Conservation (phyloP, 139 green algal genomes). For the Ettlia oleoabundans region DNA sequence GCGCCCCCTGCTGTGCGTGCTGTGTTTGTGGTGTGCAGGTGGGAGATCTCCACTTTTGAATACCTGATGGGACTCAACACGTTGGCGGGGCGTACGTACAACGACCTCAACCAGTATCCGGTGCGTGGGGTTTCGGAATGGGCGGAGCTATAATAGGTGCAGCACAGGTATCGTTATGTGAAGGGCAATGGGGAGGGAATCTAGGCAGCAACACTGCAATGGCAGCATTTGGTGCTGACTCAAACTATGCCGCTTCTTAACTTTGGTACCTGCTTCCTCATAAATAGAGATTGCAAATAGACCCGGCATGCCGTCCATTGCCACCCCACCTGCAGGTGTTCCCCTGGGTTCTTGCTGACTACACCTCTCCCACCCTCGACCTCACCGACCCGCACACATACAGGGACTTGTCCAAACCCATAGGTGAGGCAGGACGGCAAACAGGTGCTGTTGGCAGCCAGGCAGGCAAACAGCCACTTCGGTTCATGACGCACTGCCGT, state of each 20-base stretch:
- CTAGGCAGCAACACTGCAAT: too few relatives aligned
- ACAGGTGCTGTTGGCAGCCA: too few relatives aligned
- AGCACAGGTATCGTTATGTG: neutral
- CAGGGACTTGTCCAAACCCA: slow-evolving; percentile 89
- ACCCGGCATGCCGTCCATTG: neutral
- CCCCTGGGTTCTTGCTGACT: slow-evolving; percentile 95
- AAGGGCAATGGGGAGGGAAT: too few relatives aligned
- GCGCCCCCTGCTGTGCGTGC: neutral
- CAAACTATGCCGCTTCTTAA: too few relatives aligned
- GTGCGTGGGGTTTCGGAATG: slow-evolving; percentile 3
- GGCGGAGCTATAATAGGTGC: too few relatives aligned
- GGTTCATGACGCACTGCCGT: too few relatives aligned
- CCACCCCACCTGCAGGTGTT: slow-evolving; percentile 63
- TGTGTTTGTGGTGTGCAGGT: neutral
- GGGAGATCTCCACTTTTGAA: slow-evolving; percentile 73
- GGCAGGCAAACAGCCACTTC: too few relatives aligned
- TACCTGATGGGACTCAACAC: slow-evolving; percentile 92
- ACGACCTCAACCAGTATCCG: slow-evolving; percentile 81
- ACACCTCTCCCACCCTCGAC: slow-evolving; percentile 70
- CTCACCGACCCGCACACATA: slow-evolving; percentile 68
- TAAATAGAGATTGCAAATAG: too few relatives aligned
- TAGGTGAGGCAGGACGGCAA: slow-evolving; percentile 51
- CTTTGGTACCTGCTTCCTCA: too few relatives aligned
- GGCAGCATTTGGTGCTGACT: neutral
- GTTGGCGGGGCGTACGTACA: slow-evolving; percentile 85